A percentile compares a stretch with the other conserved stretches of the same genome.
Evolutionary conservation across 2,329 filamentous ascomycete species (phyloP).

Genomic region (Fusarium buxicola): DNA sequence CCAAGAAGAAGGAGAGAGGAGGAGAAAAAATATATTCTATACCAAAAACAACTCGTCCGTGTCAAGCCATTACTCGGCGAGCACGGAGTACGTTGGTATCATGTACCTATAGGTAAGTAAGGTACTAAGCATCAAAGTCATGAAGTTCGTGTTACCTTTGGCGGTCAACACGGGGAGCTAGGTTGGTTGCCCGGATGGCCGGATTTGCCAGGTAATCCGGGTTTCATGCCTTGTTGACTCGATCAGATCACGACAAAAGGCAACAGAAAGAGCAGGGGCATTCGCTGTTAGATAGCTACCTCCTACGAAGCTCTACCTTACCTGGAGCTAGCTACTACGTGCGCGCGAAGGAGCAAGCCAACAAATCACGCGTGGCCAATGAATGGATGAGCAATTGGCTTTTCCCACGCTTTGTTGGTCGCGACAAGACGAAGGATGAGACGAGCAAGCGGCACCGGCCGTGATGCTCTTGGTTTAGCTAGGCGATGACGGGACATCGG

Average conservation of each 20-base stretch:
- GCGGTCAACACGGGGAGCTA: slow-evolving; percentile 37
- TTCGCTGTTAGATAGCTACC: background rate
- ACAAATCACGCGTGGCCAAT: slow-evolving; percentile 35
- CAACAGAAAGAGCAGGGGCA: slow-evolving; percentile 1
- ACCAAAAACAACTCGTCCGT: slow-evolving; percentile 17
- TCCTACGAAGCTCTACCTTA: slow-evolving; percentile 18
- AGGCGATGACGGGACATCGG: slow-evolving; percentile 7
- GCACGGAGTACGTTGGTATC: slow-evolving; percentile 5
- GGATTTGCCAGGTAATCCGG: slow-evolving; percentile 20
- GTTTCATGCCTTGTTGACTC: slow-evolving; percentile 9
- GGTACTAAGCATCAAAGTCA: background rate
- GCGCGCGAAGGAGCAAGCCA: slow-evolving; percentile 11
- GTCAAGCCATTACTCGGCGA: slow-evolving; percentile 36
- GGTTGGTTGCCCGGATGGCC: slow-evolving; percentile 26
- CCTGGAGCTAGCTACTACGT: background rate
- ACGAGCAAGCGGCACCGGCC: slow-evolving; percentile 2
- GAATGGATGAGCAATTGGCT: slow-evolving; percentile 31
- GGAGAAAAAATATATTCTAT: slow-evolving; percentile 6
- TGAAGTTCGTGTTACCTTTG: slow-evolving; percentile 17
- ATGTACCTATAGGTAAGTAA: background rate
- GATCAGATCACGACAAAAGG: background rate
- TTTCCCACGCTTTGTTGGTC: slow-evolving; percentile 14
- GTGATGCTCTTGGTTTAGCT: slow-evolving; percentile 36
- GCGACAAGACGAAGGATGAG: slow-evolving; percentile 2
- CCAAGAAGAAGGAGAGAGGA: slow-evolving; percentile 7